A percentile compares a stretch with the other conserved stretches of the same genome.
Evolutionary conservation across 345 rosid species (phyloP).

Genomic region (Eucalyptus cloeziana): DNA sequence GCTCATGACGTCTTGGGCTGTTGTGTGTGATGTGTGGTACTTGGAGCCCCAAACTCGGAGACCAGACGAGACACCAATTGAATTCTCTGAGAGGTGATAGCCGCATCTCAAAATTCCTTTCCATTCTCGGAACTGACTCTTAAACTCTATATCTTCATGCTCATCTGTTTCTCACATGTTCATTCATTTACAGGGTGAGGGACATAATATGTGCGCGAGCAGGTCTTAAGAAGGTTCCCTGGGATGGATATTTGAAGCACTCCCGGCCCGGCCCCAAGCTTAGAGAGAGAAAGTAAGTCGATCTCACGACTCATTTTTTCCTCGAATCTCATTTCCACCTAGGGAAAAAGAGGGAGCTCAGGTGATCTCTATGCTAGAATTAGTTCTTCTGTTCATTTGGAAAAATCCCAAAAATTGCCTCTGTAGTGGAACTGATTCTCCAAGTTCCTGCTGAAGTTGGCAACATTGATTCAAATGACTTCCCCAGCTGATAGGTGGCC

Average conservation of each 20-base stretch:
- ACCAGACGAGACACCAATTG: constrained; percentile 85
- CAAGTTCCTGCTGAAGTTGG: not conserved
- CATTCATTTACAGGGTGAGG: constrained; percentile 48
- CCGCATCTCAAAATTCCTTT: not conserved
- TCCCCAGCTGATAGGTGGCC: not conserved
- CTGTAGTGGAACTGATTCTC: not conserved
- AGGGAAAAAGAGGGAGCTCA: not conserved
- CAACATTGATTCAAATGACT: not conserved
- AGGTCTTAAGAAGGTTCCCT: constrained; percentile 89
- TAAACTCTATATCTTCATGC: not conserved
- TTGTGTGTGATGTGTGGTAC: constrained; percentile 98
- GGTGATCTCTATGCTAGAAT: not conserved
- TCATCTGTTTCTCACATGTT: not conserved
- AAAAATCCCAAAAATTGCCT: not conserved
- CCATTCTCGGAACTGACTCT: not conserved
- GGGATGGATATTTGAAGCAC: constrained; percentile 98
- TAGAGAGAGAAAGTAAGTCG: constrained; percentile 74
- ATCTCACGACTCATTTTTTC: not conserved
- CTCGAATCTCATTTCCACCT: not conserved
- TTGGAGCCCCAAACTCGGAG: constrained; percentile 82
- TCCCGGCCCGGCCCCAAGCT: constrained; percentile 92
- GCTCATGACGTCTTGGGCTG: constrained; percentile 99
- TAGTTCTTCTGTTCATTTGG: not conserved
- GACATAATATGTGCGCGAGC: constrained; percentile 81
- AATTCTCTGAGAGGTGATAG: constrained; percentile 88